These are phyloP conservation scores for Calonectria crousiana DNA, from an alignment of 2,329 filamentous ascomycete genomes.

Conservation along the genomic window DNA sequence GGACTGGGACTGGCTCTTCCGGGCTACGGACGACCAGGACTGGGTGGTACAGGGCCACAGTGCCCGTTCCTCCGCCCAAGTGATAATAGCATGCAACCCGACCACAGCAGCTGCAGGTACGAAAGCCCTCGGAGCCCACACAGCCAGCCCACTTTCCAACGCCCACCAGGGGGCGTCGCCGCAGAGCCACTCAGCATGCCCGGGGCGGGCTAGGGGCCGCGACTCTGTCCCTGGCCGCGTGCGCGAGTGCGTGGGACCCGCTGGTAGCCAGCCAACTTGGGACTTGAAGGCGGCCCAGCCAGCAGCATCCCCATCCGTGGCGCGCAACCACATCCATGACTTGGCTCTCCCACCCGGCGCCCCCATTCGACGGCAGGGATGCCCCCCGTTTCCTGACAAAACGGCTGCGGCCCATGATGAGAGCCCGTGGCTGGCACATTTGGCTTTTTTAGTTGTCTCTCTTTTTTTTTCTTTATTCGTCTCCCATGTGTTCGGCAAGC, in stretches of 20 bases:
- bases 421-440: background rate
- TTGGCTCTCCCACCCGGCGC: constrained; percentile 12
- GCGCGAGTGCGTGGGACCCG: background rate
- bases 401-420: constrained; percentile 16
- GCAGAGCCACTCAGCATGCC: constrained; percentile 1
- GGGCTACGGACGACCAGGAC: background rate
- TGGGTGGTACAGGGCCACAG: constrained; percentile 4
- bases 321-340: constrained; percentile 16
- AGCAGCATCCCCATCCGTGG: constrained; percentile 13
- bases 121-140: constrained; percentile 13
- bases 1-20: background rate
- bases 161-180: constrained; percentile 2
- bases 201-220: constrained; percentile 2
- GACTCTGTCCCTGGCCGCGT: constrained; percentile 9
- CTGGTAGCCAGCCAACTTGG: constrained; percentile 8
- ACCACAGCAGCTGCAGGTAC: constrained; percentile 21
- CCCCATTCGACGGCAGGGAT: constrained; percentile 15
- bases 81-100: constrained; percentile 16
- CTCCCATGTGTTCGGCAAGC: background rate
- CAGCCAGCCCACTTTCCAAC: constrained; percentile 10
- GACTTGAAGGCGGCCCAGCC: constrained; percentile 5
- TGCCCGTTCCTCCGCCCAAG: constrained; percentile 13
- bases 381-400: constrained; percentile 10
- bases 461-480: background rate
- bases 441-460: background rate